A percentile compares a stretch with the other conserved stretches of the same genome.
These are phyloP conservation scores for Vitis hybrid DNA, from an alignment of 177 flowering plant genomes.

Conservation along the genomic window DNA sequence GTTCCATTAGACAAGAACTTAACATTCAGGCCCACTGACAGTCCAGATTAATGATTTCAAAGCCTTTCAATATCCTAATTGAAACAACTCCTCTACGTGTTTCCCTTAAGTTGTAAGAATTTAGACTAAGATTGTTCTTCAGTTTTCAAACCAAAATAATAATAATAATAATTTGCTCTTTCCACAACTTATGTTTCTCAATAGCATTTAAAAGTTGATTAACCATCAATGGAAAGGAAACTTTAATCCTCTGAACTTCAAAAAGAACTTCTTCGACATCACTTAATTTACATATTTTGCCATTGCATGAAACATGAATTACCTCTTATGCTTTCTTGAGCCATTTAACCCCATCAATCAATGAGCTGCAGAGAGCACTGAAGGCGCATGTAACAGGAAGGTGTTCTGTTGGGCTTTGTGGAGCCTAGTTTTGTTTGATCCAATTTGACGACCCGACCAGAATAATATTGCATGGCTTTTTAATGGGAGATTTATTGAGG, in stretches of 20 bases:
- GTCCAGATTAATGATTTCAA: no score
- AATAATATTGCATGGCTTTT: no score
- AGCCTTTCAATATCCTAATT: no score
- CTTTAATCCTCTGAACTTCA: conserved; percentile 37
- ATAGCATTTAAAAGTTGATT: conserved; percentile 48
- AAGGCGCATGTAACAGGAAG: conserved; percentile 20
- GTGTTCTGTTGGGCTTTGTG: no score
- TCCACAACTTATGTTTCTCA: conserved; percentile 74
- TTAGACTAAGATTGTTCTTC: conserved; percentile 46
- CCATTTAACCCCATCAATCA: conserved; percentile 59
- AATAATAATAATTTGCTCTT: conserved; percentile 39
- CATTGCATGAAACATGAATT: conserved; percentile 22
- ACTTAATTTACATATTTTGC: conserved; percentile 38
- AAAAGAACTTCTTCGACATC: conserved; percentile 58
- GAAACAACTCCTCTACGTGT: no score
- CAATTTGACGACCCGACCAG: no score
- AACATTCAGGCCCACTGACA: no score
- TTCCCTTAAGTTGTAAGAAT: conserved; percentile 47
- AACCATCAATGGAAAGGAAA: conserved; percentile 44
- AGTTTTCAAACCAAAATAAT: conserved; percentile 22
- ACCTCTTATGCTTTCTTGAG: conserved; percentile 49
- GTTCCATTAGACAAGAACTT: conserved; percentile 14
- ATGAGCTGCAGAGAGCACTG: conserved; percentile 28
- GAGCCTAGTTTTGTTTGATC: no score
- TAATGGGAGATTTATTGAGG: no score